Evolutionary conservation across 2,329 filamentous ascomycete species (phyloP).

Genomic region (Acephala macrosclerotiorum): DNA sequence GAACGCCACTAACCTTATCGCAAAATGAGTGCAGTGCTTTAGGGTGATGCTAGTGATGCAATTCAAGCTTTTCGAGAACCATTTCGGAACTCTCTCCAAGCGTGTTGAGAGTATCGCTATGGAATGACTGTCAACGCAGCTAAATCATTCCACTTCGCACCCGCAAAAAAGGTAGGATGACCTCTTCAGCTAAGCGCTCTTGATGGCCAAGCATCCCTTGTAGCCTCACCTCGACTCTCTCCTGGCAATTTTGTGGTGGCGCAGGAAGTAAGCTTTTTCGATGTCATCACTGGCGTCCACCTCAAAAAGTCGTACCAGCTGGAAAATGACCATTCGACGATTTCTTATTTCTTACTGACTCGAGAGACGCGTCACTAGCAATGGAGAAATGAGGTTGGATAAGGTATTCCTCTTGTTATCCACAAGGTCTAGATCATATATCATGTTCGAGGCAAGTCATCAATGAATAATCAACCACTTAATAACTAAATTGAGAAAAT

Average conservation of each 20-base stretch:
- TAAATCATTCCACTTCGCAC: neutral
- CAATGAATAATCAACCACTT: neutral
- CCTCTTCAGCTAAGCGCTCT: neutral
- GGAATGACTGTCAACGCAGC: neutral
- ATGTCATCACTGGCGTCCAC: neutral
- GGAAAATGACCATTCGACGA: neutral
- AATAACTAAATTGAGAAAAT: neutral
- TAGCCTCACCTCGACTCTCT: neutral
- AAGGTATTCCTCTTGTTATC: too few relatives aligned
- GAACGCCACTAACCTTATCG: slow-evolving; percentile 8
- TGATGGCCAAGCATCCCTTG: neutral
- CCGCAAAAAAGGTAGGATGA: neutral
- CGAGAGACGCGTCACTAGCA: neutral
- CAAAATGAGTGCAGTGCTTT: neutral
- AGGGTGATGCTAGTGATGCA: neutral
- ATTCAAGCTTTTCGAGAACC: neutral
- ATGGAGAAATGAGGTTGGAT: neutral
- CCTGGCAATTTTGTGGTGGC: neutral
- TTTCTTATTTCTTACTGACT: neutral
- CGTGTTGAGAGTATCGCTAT: neutral
- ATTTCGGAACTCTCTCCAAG: neutral
- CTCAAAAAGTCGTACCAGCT: neutral
- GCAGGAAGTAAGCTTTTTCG: neutral
- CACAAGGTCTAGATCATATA: neutral
- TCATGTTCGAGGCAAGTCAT: neutral